Conservation (phyloP, 495 filamentous ascomycete species). For the Aspergillus biplanus region DNA sequence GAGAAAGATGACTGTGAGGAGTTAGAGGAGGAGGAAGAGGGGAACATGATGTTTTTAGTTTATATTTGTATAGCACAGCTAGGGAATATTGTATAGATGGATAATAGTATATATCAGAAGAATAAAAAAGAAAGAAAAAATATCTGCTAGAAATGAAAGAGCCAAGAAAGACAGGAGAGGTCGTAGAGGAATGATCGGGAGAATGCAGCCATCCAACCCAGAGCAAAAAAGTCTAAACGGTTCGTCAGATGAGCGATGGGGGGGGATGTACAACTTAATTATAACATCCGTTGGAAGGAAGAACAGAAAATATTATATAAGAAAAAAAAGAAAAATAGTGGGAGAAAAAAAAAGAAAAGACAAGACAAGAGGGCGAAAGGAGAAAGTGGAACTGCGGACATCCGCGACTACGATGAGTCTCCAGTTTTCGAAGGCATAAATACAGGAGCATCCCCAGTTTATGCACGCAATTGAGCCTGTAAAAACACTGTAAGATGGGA, state of each 20-base stretch:
- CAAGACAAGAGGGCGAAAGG: constrained; percentile 21
- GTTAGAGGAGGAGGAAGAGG: constrained; percentile 34
- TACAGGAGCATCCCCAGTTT: neutral
- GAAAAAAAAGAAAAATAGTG: constrained; percentile 16
- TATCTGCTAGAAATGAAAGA: neutral
- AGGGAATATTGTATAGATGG: neutral
- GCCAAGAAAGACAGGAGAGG: neutral
- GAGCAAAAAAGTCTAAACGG: constrained; percentile 22
- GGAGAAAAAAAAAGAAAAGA: constrained; percentile 10
- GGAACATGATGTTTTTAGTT: constrained; percentile 29
- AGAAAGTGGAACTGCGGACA: constrained; percentile 27
- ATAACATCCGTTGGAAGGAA: constrained; percentile 19
- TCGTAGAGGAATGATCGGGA: neutral
- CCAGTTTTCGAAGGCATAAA: constrained; percentile 1
- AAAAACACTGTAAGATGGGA: neutral
- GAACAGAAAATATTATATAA: constrained; percentile 16
- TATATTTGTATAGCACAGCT: constrained; percentile 6
- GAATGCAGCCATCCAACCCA: neutral
- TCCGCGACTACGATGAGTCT: constrained; percentile 4
- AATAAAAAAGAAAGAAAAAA: neutral
- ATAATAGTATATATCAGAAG: neutral
- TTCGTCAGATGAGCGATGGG: constrained; percentile 20
- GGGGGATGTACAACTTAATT: constrained; percentile 26
- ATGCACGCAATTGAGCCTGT: neutral
- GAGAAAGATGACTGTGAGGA: constrained; percentile 36